phyloP scores from a whole-genome alignment of 148 eudicot genomes.

The Amaranthus cruentus region DNA sequence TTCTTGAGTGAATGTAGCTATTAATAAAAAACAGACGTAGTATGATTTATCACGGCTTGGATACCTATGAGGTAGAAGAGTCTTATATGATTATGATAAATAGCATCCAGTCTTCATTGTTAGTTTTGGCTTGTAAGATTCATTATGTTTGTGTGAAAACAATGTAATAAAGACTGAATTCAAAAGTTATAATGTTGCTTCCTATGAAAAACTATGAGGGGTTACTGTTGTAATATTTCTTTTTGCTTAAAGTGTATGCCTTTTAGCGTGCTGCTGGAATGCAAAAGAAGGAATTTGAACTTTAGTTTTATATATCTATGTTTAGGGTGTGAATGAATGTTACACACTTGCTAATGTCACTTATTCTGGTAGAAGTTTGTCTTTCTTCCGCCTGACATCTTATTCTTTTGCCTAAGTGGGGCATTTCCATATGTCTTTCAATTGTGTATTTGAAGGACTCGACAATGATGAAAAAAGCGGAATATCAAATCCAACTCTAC shows the following conservation, averaged over 20 bases:
- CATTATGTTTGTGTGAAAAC: too few species aligned
- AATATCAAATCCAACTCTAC: constrained; percentile 31
- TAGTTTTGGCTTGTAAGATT: too few species aligned
- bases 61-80: too few species aligned
- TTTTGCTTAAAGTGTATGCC: not conserved
- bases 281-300: not conserved
- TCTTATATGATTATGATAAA: too few species aligned
- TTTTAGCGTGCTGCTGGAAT: not conserved
- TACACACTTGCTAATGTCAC: not conserved
- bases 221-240: not conserved
- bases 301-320: constrained; percentile 11
- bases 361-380: constrained; percentile 8
- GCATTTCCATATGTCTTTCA: constrained; percentile 37
- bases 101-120: too few species aligned
- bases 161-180: too few species aligned
- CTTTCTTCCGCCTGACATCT: constrained; percentile 34
- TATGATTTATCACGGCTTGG: too few species aligned
- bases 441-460: constrained; percentile 43
- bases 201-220: not conserved
- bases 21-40: too few species aligned
- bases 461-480: constrained; percentile 46
- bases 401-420: constrained; percentile 37
- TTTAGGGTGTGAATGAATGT: constrained; percentile 15
- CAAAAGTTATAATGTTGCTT: not conserved
- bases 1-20: too few species aligned